Evolutionary conservation across 129 eudicot species (phyloP).

Genomic region (Silybum marianum): DNA sequence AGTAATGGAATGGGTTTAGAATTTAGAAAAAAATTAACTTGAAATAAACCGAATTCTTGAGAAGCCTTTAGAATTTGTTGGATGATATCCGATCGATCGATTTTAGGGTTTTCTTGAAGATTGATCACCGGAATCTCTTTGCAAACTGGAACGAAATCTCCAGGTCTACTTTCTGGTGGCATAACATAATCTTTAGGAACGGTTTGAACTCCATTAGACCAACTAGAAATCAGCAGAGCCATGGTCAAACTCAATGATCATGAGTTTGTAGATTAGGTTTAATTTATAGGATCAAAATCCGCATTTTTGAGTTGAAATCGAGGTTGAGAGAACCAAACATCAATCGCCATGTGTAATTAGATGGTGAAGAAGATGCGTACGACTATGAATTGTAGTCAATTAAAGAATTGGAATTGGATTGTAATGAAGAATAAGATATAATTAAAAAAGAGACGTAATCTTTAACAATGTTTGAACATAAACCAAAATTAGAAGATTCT

Average conservation of each 20-base stretch:
- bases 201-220: slow-evolving; percentile 45
- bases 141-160: slow-evolving; percentile 29
- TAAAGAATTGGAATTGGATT: slow-evolving; percentile 1
- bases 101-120: slow-evolving; percentile 19
- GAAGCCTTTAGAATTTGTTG: slow-evolving; percentile 43
- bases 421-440: neutral
- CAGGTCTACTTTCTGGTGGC: slow-evolving; percentile 50
- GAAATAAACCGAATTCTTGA: slow-evolving; percentile 50
- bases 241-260: neutral
- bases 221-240: slow-evolving; percentile 45
- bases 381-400: neutral
- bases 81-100: slow-evolving; percentile 18
- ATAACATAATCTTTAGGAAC: slow-evolving; percentile 47
- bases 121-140: slow-evolving; percentile 48
- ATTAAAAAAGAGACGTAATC: slow-evolving; percentile 10
- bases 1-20: neutral
- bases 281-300: slow-evolving; percentile 20
- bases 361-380: slow-evolving; percentile 5
- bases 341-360: neutral
- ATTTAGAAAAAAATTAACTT: slow-evolving; percentile 37
- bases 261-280: slow-evolving; percentile 2
- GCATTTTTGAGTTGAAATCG: slow-evolving; percentile 7
- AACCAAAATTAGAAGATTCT: slow-evolving; percentile 7
- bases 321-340: neutral
- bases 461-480: slow-evolving; percentile 2